These are phyloP conservation scores for Cucumis cinereus DNA, from an alignment of 306 rosid species.

Conservation along the genomic window DNA sequence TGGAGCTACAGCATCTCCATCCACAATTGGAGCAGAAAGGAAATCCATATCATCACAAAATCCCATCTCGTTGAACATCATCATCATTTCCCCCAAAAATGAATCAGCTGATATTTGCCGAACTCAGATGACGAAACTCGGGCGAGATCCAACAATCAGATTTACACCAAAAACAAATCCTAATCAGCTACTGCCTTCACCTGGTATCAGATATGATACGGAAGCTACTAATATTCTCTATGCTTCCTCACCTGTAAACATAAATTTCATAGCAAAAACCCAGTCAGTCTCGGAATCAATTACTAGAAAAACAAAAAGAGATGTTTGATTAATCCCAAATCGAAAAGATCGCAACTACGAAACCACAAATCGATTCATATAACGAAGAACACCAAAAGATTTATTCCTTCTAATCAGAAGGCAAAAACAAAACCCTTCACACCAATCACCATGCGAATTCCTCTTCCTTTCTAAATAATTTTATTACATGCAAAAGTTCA, in stretches of 20 bases:
- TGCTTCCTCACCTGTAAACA: background rate
- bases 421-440: background rate
- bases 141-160: background rate
- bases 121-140: background rate
- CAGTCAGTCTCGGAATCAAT: background rate
- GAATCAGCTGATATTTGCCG: background rate
- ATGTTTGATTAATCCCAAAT: background rate
- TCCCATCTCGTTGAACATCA: slow-evolving; percentile 49
- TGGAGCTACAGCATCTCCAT: slow-evolving; percentile 27
- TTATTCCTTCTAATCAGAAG: background rate
- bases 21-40: slow-evolving; percentile 34
- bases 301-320: background rate
- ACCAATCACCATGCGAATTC: background rate
- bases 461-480: background rate
- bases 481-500: background rate
- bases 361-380: background rate
- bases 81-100: slow-evolving; percentile 19
- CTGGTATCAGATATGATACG: background rate
- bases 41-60: slow-evolving; percentile 52
- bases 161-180: background rate
- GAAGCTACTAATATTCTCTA: background rate
- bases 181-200: background rate
- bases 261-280: background rate
- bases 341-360: background rate
- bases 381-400: background rate